Evolutionary conservation across 306 rosid genomes (phyloP).

Genomic region (Ormosia emarginata): DNA sequence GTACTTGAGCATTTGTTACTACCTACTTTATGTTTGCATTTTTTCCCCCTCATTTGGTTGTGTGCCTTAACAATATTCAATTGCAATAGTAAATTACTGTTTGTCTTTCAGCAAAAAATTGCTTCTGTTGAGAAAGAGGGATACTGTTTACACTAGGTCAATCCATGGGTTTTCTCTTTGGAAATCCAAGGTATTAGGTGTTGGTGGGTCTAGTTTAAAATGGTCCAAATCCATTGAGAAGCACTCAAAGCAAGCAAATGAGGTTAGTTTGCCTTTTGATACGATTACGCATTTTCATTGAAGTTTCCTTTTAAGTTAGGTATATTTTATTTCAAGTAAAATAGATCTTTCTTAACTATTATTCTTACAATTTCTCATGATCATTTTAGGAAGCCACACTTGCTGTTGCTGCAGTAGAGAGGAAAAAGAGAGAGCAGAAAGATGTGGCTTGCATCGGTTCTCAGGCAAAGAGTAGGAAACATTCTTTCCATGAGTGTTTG

Average conservation of each 20-base stretch:
- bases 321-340: conserved; percentile 15
- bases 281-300: background rate
- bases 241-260: conserved; percentile 82
- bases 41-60: background rate
- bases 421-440: conserved; percentile 76
- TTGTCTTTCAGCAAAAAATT: conserved; percentile 67
- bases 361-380: conserved; percentile 20
- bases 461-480: conserved; percentile 54
- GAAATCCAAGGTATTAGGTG: conserved; percentile 89
- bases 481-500: conserved; percentile 52
- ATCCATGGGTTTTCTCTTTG: conserved; percentile 83
- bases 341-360: background rate
- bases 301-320: background rate
- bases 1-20: conserved; percentile 37
- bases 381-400: conserved; percentile 79
- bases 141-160: conserved; percentile 84
- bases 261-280: conserved; percentile 63
- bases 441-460: conserved; percentile 42
- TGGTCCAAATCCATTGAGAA: conserved; percentile 98
- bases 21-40: background rate
- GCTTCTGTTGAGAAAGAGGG: conserved; percentile 80
- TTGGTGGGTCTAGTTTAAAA: conserved; percentile 93
- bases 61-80: conserved; percentile 25
- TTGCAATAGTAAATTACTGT: conserved; percentile 13
- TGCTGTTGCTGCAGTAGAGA: conserved; percentile 94